Evolutionary conservation across 2,329 filamentous ascomycete genomes (phyloP).

Genomic region (Alternaria sp.): DNA sequence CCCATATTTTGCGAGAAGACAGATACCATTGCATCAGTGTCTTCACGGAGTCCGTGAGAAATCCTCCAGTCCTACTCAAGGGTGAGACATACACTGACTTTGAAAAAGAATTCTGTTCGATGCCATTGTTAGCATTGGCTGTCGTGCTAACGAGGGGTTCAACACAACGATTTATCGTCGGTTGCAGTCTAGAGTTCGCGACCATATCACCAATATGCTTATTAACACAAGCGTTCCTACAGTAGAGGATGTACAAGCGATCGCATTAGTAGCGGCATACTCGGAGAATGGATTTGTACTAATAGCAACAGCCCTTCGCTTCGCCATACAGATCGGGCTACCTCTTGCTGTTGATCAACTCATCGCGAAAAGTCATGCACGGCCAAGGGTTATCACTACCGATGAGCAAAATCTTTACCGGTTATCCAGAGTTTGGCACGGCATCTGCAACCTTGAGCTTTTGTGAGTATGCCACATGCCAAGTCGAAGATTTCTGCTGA

Average conservation of each 20-base stretch:
- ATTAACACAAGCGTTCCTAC: slow-evolving; percentile 53
- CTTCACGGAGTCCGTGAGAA: slow-evolving; percentile 53
- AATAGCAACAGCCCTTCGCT: slow-evolving; percentile 60
- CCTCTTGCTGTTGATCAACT: slow-evolving; percentile 52
- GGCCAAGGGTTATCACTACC: slow-evolving; percentile 12
- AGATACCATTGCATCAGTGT: slow-evolving; percentile 59
- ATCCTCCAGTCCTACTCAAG: neutral
- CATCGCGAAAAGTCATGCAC: slow-evolving; percentile 41
- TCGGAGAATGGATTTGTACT: slow-evolving; percentile 62
- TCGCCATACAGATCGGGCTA: slow-evolving; percentile 61
- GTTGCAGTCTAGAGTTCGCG: slow-evolving; percentile 43
- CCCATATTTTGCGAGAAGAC: slow-evolving; percentile 58
- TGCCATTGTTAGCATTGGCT: slow-evolving; percentile 62
- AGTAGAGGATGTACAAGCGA: slow-evolving; percentile 62
- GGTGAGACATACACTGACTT: neutral
- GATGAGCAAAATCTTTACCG: slow-evolving; percentile 49
- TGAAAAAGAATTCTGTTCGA: slow-evolving; percentile 56
- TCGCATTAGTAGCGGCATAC: slow-evolving; percentile 63
- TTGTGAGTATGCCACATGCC: slow-evolving; percentile 30
- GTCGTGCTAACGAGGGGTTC: slow-evolving; percentile 57
- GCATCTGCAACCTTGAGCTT: slow-evolving; percentile 62
- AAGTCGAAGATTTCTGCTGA: neutral
- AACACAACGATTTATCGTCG: slow-evolving; percentile 50
- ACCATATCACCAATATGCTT: slow-evolving; percentile 58
- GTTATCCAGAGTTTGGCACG: slow-evolving; percentile 60